Base-by-base conservation (phyloP, 1,284 basidiomycete species). In the Cryptococcus floricola region DNA sequence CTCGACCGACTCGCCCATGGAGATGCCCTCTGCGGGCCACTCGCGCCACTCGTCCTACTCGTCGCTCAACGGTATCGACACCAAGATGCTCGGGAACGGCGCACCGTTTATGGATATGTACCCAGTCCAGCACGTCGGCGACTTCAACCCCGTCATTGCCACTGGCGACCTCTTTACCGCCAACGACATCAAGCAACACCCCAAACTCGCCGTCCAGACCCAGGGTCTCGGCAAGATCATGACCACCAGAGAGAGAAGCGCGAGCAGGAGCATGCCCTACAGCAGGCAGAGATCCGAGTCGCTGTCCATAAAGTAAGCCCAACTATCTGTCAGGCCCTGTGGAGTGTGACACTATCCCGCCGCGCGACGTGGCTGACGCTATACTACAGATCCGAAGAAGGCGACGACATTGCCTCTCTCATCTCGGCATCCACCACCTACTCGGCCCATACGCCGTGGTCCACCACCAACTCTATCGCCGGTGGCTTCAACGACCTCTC, bases 201-300 rank as follows among this genome's bases (percentile, higher is more conserved):
- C 62, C 5, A 58, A 60, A 42, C 46, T 64, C 3, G 57, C 61
- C 13, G 47, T 65, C 3, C 54, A 64, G 28, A 67, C 63, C 13
- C 60, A 65, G n/a, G 58, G 61, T 23, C 41, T 68, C 1, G 62
- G 66, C n/a, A 43, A 52, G 41, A 50, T 52, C 28, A 50, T 56
- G n/a, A 53, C 28, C 18, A 50, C 44, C 4, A 45, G 64, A 41
- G 38, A 54, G 10, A 34, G 68, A 44, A 67, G 66, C 42, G 31
- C 56, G 6, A 70, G 65, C 45, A 57, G 70, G 23, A 59, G 59
- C 8, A 54, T 43, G 28, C 71, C 71, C 2, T 74, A 72, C 54
- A 59, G 64, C 16, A 57, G 68, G 34, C 55, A 63, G 4, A 61
- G 70, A 28, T 68, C 67, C 9, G 63, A 65, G 39, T 68, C 67